Conservation (phyloP, 108 stramenopile genomes). For the Discostella pseudostelligera region DNA sequence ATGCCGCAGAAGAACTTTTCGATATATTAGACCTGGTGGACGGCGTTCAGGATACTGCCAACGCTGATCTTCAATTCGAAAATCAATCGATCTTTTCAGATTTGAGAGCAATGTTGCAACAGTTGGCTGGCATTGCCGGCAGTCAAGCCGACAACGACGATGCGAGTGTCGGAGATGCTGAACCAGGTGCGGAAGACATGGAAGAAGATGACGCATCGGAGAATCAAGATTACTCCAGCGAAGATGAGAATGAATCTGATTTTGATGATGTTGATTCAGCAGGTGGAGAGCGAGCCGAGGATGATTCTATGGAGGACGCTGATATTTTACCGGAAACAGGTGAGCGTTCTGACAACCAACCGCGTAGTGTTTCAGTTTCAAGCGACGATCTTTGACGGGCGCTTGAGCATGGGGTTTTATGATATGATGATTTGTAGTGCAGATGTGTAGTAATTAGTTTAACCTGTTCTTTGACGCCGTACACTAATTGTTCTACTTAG, state of each 20-base stretch:
- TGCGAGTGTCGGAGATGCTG: slow-evolving; percentile 16
- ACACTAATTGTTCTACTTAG: no score
- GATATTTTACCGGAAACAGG: slow-evolving; percentile 10
- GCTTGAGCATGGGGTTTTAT: neutral
- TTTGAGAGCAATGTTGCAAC: slow-evolving; percentile 31
- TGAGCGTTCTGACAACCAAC: slow-evolving; percentile 32
- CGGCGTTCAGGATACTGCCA: slow-evolving; percentile 10
- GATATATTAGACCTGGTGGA: slow-evolving; percentile 30
- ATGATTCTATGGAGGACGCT: slow-evolving; percentile 46
- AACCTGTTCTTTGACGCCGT: no score
- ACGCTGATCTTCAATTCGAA: slow-evolving; percentile 8
- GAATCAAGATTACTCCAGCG: slow-evolving; percentile 6
- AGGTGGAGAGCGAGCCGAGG: slow-evolving; percentile 16
- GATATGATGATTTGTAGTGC: neutral
- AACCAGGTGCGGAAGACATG: slow-evolving; percentile 24
- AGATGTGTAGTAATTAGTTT: neutral
- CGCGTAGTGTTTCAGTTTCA: slow-evolving; percentile 48
- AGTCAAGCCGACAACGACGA: slow-evolving; percentile 36
- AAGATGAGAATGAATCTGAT: slow-evolving; percentile 25
- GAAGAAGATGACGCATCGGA: slow-evolving; percentile 34
- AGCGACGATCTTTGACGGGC: slow-evolving; percentile 40
- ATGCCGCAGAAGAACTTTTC: slow-evolving; percentile 31
- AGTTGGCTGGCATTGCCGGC: slow-evolving; percentile 32
- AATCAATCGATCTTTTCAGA: slow-evolving; percentile 29
- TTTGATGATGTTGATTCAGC: slow-evolving; percentile 26